Percentiles rank a stretch among this genome's conserved stretches.
Evolutionary conservation across 2,329 filamentous ascomycete species (phyloP).

Genomic region (Byssothecium circinans): DNA sequence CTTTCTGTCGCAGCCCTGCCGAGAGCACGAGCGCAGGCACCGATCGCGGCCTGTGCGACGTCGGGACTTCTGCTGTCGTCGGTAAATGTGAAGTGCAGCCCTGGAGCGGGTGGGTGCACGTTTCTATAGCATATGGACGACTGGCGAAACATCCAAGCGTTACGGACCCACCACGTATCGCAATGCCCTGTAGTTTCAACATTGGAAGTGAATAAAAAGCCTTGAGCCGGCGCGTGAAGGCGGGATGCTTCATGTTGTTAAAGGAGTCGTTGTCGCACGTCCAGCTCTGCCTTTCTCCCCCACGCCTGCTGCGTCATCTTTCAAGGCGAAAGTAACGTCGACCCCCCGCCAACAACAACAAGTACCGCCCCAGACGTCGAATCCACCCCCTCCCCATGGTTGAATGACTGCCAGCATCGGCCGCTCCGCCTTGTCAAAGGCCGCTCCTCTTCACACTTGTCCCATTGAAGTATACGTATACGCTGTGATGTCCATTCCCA

Average conservation of each 20-base stretch:
- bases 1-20: conserved; percentile 1
- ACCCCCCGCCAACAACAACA: conserved; percentile 4
- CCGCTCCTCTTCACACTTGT: background rate
- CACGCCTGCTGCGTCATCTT: conserved; percentile 30
- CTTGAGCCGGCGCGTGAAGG: no score
- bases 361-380: conserved; percentile 1
- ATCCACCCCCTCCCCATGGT: conserved; percentile 24
- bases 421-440: conserved; percentile 21
- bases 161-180: conserved; percentile 2
- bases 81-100: background rate
- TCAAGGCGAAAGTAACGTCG: background rate
- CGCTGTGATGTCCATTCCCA: conserved; percentile 21
- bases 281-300: no score
- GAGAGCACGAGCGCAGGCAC: background rate
- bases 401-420: conserved; percentile 23
- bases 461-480: conserved; percentile 3
- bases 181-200: no score
- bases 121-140: no score
- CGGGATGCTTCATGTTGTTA: background rate
- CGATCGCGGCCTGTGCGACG: background rate
- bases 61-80: background rate
- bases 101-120: background rate
- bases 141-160: no score
- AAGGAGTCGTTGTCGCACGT: no score
- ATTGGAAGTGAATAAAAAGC: background rate